Percentiles rank a stretch among this genome's conserved stretches.
Evolutionary conservation across 495 filamentous ascomycete genomes (phyloP).

Genomic region (Neurospora sp.): DNA sequence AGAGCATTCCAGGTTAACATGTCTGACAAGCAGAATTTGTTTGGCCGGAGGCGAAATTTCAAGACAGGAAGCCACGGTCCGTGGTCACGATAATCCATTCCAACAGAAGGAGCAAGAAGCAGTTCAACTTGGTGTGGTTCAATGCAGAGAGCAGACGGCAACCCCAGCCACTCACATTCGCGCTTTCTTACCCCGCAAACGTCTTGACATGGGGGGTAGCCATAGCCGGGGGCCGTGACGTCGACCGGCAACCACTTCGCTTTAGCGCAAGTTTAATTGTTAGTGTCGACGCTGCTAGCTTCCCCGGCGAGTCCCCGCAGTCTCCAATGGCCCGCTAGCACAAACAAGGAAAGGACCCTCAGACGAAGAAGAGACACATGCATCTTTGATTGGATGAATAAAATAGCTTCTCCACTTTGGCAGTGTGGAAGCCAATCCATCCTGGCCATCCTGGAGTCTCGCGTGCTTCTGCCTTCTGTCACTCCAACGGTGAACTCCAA

Average conservation of each 20-base stretch:
- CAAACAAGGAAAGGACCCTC: not conserved
- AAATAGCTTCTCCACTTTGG: not conserved
- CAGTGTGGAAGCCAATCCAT: not conserved
- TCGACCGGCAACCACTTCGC: slow-evolving; percentile 8
- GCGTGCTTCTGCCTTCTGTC: not conserved
- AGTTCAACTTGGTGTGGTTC: not conserved
- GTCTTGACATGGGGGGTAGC: slow-evolving; percentile 6
- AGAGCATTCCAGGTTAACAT: not conserved
- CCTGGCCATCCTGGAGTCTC: not conserved
- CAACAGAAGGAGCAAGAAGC: not conserved
- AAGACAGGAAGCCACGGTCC: not conserved
- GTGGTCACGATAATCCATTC: not conserved
- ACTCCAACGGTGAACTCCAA: not conserved
- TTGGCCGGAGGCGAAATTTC: not conserved
- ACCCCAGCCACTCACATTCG: not conserved
- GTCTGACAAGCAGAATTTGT: not conserved
- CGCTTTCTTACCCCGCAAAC: slow-evolving; percentile 17
- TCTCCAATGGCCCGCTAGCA: not conserved
- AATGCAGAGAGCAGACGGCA: not conserved
- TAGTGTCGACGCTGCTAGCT: slow-evolving; percentile 2
- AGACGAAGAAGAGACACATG: not conserved
- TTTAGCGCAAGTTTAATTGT: slow-evolving; percentile 6
- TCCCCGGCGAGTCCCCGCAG: not conserved
- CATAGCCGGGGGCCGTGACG: slow-evolving; percentile 16
- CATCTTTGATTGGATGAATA: not conserved